Conservation (phyloP, 192 early-diverging fungal genomes). For the Entrophospora sp. region DNA sequence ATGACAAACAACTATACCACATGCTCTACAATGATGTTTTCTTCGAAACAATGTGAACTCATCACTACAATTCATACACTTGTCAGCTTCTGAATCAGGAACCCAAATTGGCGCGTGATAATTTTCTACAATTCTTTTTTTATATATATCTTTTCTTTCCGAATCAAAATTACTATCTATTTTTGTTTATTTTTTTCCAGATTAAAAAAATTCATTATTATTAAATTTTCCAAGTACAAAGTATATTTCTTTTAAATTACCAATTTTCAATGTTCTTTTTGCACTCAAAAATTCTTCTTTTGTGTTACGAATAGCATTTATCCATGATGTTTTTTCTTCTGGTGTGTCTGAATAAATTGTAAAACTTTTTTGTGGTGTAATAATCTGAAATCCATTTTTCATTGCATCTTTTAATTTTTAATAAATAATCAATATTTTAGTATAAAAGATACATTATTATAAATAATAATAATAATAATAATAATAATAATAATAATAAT, state of each 20-base stretch:
- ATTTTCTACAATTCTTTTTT: conserved; percentile 55
- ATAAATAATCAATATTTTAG: conserved; percentile 26
- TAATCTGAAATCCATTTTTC: conserved; percentile 65
- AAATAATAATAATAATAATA: not conserved
- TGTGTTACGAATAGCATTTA: conserved; percentile 48
- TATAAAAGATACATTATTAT: not conserved
- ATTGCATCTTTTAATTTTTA: conserved; percentile 42
- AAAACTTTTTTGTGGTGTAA: conserved; percentile 73
- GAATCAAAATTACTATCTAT: not conserved
- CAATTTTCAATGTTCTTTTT: conserved; percentile 51
- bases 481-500: too few species aligned
- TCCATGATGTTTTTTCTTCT: conserved; percentile 54
- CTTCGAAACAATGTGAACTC: conserved; percentile 61
- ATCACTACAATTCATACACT: conserved; percentile 65
- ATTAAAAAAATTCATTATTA: not conserved
- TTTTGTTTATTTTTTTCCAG: too few species aligned
- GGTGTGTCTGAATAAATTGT: conserved; percentile 52
- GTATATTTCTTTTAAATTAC: too few species aligned
- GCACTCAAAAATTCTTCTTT: conserved; percentile 47
- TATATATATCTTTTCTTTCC: conserved; percentile 16
- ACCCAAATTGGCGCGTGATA: conserved; percentile 65
- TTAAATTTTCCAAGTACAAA: too few species aligned
- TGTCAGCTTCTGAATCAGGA: conserved; percentile 55
- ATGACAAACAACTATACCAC: conserved; percentile 76
- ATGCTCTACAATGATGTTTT: conserved; percentile 71